These are phyloP conservation scores for Lagenidium giganteum DNA, from an alignment of 352 stramenopile genomes.

Conservation along the genomic window DNA sequence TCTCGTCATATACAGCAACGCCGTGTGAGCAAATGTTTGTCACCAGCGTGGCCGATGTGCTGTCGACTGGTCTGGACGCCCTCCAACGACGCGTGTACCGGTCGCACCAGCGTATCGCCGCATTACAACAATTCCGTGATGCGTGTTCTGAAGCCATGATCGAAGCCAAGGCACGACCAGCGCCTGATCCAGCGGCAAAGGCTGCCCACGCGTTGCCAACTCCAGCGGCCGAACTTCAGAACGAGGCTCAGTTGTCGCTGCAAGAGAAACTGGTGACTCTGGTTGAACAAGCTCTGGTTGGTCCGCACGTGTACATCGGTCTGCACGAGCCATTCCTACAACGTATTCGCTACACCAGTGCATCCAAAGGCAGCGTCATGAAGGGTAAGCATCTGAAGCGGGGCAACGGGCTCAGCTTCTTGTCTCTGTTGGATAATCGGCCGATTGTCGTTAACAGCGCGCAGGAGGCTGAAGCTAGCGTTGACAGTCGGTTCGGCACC, in stretches of 20 bases:
- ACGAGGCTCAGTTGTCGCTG: constrained; percentile 30
- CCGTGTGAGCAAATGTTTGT: constrained; percentile 50
- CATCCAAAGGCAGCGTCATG: constrained; percentile 53
- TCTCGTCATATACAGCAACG: no score
- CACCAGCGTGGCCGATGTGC: constrained; percentile 23
- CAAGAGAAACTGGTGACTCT: constrained; percentile 26
- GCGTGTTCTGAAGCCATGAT: constrained; percentile 23
- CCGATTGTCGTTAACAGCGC: constrained; percentile 27
- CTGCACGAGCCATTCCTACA: constrained; percentile 46
- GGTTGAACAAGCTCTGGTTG: constrained; percentile 27
- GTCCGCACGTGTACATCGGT: constrained; percentile 55
- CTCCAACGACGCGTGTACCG: constrained; percentile 35
- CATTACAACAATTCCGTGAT: constrained; percentile 19
- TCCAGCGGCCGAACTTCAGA: constrained; percentile 31
- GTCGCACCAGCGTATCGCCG: constrained; percentile 25
- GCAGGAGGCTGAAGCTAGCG: constrained; percentile 16
- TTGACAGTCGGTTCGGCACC: no score
- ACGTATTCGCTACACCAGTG: constrained; percentile 43
- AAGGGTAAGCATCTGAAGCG: constrained; percentile 48
- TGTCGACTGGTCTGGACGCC: constrained; percentile 26
- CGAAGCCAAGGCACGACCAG: neutral
- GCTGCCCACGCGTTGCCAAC: constrained; percentile 8
- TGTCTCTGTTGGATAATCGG: no score
- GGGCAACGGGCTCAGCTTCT: constrained; percentile 55
- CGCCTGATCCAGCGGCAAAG: neutral